A percentile compares a stretch with the other conserved stretches of the same genome.
Evolutionary conservation across 805 yeast genomes (phyloP).

Genomic region (Henningerozyma blattae): DNA sequence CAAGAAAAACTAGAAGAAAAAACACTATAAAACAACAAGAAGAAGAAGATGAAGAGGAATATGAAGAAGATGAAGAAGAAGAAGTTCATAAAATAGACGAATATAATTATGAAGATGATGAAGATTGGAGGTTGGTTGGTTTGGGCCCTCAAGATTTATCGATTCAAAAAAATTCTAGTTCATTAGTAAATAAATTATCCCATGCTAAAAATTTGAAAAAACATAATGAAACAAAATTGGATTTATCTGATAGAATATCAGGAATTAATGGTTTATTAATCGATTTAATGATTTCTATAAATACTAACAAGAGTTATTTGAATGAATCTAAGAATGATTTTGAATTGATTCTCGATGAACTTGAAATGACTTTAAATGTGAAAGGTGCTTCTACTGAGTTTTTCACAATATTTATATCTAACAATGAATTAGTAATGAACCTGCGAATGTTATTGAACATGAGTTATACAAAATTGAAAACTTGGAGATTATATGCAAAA

Average conservation of each 20-base stretch:
- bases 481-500: conserved; percentile 12
- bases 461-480: conserved; percentile 9
- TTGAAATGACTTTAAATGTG: conserved; percentile 18
- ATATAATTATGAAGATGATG: conserved; percentile 23
- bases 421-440: conserved; percentile 16
- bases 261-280: conserved; percentile 15
- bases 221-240: conserved; percentile 19
- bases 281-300: conserved; percentile 5
- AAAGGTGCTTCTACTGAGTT: conserved; percentile 19
- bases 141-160: conserved; percentile 23
- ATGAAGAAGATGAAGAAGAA: conserved; percentile 6
- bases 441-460: conserved; percentile 18
- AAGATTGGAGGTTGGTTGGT: conserved; percentile 22
- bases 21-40: conserved; percentile 16
- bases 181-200: conserved; percentile 17
- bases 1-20: conserved; percentile 2
- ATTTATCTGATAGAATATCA: conserved; percentile 15
- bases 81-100: conserved; percentile 4
- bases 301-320: conserved; percentile 1
- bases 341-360: background rate
- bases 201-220: conserved; percentile 18
- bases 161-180: conserved; percentile 8
- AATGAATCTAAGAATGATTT: conserved; percentile 8
- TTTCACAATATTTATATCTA: conserved; percentile 16
- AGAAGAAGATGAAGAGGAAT: conserved; percentile 19